Evolutionary conservation across 2,329 filamentous ascomycete genomes (phyloP).

Genomic region (Dothideomycetes sp.): DNA sequence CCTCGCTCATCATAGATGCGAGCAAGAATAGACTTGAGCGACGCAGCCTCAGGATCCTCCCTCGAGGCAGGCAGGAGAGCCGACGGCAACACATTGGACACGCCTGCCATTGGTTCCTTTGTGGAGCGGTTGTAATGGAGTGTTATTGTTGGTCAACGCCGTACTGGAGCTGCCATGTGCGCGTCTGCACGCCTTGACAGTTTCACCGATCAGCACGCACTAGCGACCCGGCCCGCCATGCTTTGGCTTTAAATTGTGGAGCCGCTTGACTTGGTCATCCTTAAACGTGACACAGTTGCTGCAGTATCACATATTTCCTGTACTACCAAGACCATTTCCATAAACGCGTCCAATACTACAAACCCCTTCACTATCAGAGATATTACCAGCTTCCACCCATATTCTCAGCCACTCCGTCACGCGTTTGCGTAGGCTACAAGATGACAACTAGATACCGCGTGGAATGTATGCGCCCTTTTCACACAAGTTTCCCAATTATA

Average conservation of each 20-base stretch:
- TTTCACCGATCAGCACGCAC: too few relatives aligned
- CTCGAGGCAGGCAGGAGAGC: slow-evolving; percentile 51
- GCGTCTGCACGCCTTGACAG: too few relatives aligned
- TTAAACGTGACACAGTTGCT: too few relatives aligned
- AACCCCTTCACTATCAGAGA: too few relatives aligned
- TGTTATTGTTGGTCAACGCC: too few relatives aligned
- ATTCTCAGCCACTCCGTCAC: too few relatives aligned
- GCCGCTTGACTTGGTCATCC: neutral
- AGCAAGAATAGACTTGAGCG: slow-evolving; percentile 62
- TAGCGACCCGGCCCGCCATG: neutral
- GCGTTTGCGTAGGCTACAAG: neutral
- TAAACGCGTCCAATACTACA: too few relatives aligned
- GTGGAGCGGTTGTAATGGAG: too few relatives aligned
- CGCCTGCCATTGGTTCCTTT: slow-evolving; percentile 1
- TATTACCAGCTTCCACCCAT: too few relatives aligned
- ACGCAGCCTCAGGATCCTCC: slow-evolving; percentile 43
- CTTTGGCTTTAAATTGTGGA: neutral
- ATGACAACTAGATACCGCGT: slow-evolving; percentile 29
- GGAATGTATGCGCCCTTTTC: slow-evolving; percentile 19
- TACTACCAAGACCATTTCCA: too few relatives aligned
- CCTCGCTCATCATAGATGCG: slow-evolving; percentile 71
- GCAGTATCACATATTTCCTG: too few relatives aligned
- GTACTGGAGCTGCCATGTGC: too few relatives aligned
- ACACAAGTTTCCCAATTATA: slow-evolving; percentile 2
- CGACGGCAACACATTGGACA: slow-evolving; percentile 7